Evolutionary conservation across 306 rosid species (phyloP).

Genomic region (Corylus heterophylla): DNA sequence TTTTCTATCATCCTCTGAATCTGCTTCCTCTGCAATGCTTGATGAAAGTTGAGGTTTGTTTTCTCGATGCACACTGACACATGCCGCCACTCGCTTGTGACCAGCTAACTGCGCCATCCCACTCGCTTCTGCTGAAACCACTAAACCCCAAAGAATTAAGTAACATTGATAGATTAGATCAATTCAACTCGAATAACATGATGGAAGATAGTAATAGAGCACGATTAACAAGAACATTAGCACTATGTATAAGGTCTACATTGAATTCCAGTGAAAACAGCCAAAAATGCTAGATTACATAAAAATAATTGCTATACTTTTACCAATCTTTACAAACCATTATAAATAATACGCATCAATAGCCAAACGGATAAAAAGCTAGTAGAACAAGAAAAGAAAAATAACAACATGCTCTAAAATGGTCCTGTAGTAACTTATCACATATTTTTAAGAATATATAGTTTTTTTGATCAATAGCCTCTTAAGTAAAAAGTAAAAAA

Average conservation of each 20-base stretch:
- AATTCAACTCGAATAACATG: neutral
- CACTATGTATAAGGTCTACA: neutral
- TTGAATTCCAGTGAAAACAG: neutral
- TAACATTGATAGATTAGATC: neutral
- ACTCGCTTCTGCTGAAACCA: neutral
- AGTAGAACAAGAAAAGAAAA: neutral
- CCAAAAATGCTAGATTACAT: neutral
- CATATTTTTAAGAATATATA: neutral
- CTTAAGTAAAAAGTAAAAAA: neutral
- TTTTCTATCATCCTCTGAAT: conserved; percentile 42
- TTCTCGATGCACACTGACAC: conserved; percentile 29
- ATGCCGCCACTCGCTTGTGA: conserved; percentile 26
- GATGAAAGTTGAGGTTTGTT: conserved; percentile 36
- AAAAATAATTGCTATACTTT: neutral
- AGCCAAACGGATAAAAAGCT: neutral
- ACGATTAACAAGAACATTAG: neutral
- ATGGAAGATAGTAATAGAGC: neutral
- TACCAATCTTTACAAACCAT: neutral
- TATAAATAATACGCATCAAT: neutral
- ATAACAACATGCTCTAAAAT: neutral
- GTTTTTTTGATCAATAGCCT: neutral
- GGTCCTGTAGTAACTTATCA: neutral
- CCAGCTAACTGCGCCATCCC: conserved; percentile 50
- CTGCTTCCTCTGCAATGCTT: conserved; percentile 34
- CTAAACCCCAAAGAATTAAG: neutral